Percentiles rank a stretch among this genome's conserved stretches.
Evolutionary conservation across 306 rosid genomes (phyloP).

Genomic region (Canavalia ensiformis): DNA sequence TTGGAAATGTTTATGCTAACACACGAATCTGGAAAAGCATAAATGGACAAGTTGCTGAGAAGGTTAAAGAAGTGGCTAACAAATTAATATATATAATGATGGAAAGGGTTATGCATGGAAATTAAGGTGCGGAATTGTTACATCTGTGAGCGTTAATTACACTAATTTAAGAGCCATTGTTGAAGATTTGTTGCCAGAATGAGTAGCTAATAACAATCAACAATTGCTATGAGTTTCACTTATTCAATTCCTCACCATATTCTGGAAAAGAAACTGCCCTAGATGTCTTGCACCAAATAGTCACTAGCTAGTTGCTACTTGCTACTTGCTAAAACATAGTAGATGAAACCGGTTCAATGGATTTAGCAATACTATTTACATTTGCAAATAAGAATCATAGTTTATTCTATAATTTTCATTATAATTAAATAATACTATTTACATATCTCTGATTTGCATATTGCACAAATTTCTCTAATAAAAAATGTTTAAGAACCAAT

Average conservation of each 20-base stretch:
- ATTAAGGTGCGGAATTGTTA: constrained; percentile 19
- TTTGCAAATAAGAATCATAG: not conserved
- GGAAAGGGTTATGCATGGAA: constrained; percentile 13
- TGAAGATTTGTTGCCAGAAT: constrained; percentile 36
- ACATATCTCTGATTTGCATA: not conserved
- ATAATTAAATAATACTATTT: not conserved
- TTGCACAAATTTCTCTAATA: not conserved
- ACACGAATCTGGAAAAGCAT: constrained; percentile 33
- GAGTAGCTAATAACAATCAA: constrained; percentile 16
- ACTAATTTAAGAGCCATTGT: not conserved
- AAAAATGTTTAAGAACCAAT: too few species aligned
- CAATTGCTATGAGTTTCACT: constrained; percentile 13
- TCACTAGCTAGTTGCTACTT: not conserved
- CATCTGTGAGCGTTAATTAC: constrained; percentile 10
- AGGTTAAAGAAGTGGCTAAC: not conserved
- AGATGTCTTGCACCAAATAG: constrained; percentile 15
- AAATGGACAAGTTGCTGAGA: constrained; percentile 22
- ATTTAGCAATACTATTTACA: not conserved
- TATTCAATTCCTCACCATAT: constrained; percentile 12
- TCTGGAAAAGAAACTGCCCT: constrained; percentile 19
- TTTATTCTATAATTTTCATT: constrained; percentile 10
- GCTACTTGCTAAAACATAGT: not conserved
- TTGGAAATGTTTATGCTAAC: constrained; percentile 38
- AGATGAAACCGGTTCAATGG: not conserved
- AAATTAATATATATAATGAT: constrained; percentile 6